Conservation (phyloP, 257 asterid species). For the Solanum peruvianum region DNA sequence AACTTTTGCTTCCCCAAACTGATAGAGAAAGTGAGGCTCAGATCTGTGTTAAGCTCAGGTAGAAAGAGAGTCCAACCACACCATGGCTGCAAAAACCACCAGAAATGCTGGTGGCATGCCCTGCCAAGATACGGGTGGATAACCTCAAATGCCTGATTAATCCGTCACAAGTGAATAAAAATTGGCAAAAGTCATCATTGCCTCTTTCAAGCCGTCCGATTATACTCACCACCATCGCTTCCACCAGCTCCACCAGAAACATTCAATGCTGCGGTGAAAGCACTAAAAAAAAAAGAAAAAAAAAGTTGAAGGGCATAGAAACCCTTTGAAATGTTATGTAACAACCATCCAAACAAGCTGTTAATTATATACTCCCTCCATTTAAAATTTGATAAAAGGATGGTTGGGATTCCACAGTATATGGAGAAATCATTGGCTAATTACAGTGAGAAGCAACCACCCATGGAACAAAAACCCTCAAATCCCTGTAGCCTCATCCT, state of each 20-base stretch:
- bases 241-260: not conserved
- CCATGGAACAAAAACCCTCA: constrained; percentile 12
- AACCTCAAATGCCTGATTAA: not conserved
- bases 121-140: constrained; percentile 35
- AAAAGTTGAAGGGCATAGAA: not conserved
- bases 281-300: not conserved
- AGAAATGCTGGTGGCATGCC: constrained; percentile 16
- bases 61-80: not conserved
- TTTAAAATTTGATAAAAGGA: not conserved
- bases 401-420: not conserved
- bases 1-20: not conserved
- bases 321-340: not conserved
- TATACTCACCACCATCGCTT: not conserved
- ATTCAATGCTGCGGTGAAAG: not conserved
- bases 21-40: not conserved
- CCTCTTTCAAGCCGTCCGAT: not conserved
- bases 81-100: constrained; percentile 10
- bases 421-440: constrained; percentile 12
- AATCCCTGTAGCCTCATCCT: not conserved
- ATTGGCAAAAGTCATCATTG: not conserved
- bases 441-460: constrained; percentile 45
- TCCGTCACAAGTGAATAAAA: not conserved
- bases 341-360: not conserved
- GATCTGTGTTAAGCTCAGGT: not conserved
- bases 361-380: not conserved